Evolutionary conservation across 208 protist species (phyloP).

Genomic region (Acanthamoeba royreba): DNA sequence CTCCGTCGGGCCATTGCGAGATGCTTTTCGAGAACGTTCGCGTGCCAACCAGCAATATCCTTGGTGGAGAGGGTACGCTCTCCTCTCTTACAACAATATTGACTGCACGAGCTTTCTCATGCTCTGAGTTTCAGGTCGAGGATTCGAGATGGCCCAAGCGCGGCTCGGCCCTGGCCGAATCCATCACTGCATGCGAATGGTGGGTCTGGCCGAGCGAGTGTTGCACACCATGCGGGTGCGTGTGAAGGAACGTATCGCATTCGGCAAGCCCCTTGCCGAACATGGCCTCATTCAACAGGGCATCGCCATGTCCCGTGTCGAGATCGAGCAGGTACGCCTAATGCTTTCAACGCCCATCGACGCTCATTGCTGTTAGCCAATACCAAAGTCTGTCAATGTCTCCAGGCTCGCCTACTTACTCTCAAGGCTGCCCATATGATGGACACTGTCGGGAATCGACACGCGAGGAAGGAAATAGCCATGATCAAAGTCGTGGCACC

Average conservation of each 20-base stretch:
- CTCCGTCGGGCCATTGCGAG: conserved; percentile 77
- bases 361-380: neutral
- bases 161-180: conserved; percentile 85
- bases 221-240: conserved; percentile 72
- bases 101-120: neutral
- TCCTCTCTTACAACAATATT: neutral
- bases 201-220: conserved; percentile 72
- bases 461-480: conserved; percentile 59
- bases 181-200: conserved; percentile 87
- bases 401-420: conserved; percentile 66
- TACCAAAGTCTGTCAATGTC: neutral
- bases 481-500: conserved; percentile 78
- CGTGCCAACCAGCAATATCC: conserved; percentile 74
- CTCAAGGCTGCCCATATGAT: conserved; percentile 73
- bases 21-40: conserved; percentile 77
- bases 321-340: conserved; percentile 73
- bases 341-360: too few relatives aligned
- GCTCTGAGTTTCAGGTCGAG: neutral
- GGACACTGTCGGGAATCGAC: conserved; percentile 60
- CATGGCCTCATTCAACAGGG: conserved; percentile 64
- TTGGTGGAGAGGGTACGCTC: conserved; percentile 77
- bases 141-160: conserved; percentile 84
- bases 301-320: conserved; percentile 76
- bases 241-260: conserved; percentile 53
- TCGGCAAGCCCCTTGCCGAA: conserved; percentile 69